Conservation (phyloP, 2,329 filamentous ascomycete genomes). For the Talaromyces sp. region DNA sequence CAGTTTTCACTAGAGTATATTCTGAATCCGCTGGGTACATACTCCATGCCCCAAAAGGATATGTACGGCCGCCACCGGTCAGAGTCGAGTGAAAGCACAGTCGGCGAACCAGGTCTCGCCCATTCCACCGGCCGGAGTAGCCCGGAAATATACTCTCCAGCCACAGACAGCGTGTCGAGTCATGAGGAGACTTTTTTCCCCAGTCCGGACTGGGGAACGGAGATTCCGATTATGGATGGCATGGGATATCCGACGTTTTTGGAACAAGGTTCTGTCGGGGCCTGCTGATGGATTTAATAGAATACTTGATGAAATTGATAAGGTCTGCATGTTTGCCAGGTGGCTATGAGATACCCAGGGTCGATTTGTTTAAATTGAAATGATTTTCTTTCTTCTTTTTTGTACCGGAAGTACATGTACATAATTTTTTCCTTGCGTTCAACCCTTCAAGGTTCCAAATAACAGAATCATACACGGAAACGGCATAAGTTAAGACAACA, state of each 20-base stretch:
- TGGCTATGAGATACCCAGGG: not conserved
- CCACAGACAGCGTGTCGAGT: constrained; percentile 1
- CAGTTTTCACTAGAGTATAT: constrained; percentile 7
- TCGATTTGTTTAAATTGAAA: not conserved
- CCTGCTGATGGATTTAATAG: not conserved
- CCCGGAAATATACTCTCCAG: not conserved
- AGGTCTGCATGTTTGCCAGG: not conserved
- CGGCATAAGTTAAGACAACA: not conserved
- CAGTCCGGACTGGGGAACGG: constrained; percentile 4
- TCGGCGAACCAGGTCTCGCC: not conserved
- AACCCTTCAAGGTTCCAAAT: not conserved
- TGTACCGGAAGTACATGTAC: not conserved
- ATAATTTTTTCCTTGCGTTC: not conserved
- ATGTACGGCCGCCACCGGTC: not conserved
- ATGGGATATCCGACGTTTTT: constrained; percentile 5
- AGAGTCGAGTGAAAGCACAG: not conserved
- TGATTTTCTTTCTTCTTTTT: not conserved
- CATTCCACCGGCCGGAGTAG: not conserved
- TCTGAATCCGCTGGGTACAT: constrained; percentile 3
- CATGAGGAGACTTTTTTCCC: not conserved
- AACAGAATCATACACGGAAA: not conserved
- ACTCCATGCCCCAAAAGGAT: not conserved
- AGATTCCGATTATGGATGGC: constrained; percentile 6
- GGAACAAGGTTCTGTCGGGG: not conserved
- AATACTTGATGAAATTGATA: not conserved